Base-by-base conservation (phyloP, 352 stramenopile species). In the Globisporangium iwayamae region DNA sequence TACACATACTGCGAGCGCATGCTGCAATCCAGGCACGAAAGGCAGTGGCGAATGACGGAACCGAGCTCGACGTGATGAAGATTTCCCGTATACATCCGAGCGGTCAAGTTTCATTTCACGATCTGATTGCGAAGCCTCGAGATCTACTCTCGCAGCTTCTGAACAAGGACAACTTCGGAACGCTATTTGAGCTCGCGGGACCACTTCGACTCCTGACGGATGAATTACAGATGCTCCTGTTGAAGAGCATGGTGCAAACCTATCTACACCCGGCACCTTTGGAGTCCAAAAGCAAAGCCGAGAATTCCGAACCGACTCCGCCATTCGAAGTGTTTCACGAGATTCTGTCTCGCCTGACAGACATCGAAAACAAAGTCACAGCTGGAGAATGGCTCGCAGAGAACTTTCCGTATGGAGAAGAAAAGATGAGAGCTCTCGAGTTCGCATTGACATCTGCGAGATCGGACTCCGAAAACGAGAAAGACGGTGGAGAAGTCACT, bases 201-300 rank as follows among this genome's bases (percentile, higher is more conserved):
- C 81, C 84, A 20, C 69, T 94, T 55, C 76, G 75, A 16, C 63
- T 94, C 9, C 70, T 93, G 20, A 69, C 76, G 1, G 82, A 94
- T 57, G 82, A 94, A 56, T 30, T 91, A 18, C 73, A 89, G 60
- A 93, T 94, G 72, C 52, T 91, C 32, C 65, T 92, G 20, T 55
- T 94, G 11, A 91, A 91, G 56, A 88, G 81, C 46, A 78, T 91
- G 67, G 73, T 94, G 18, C 55, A 69, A 47, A 46, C 16, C 6
- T 56, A 67, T 22, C 28, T 67, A 3, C 63, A 51, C 16, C 51
- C 28, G 28, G 54, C 4, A 16, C 2, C 9, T 22, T 53, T 41
- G 30, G 25, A 14, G 3, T 25, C 11, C 4, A 47, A 14, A 58
- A 52, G 14, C n/a, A 47, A 41, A 57, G 4, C 18, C n/a, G 41